These are phyloP conservation scores for Phytophthora multivora DNA, from an alignment of 352 stramenopile species.

Conservation along the genomic window DNA sequence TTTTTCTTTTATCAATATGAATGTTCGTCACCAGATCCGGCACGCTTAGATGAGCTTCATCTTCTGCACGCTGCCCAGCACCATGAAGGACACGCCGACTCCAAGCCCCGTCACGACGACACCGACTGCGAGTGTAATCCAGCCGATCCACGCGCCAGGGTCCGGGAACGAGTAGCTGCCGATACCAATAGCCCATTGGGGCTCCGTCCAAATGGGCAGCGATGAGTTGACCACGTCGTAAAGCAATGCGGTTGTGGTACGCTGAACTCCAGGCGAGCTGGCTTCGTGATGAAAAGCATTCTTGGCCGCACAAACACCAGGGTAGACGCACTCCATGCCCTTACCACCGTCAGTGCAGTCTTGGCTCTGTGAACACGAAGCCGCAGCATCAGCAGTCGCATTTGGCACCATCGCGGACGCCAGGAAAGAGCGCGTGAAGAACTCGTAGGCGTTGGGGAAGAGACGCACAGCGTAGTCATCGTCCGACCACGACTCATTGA, in stretches of 20 bases:
- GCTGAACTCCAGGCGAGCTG: conserved; percentile 64
- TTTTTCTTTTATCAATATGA: no score
- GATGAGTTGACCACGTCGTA: conserved; percentile 71
- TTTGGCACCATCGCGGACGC: conserved; percentile 61
- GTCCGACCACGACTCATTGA: conserved; percentile 62
- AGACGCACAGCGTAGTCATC: conserved; percentile 56
- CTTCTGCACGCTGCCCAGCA: conserved; percentile 76
- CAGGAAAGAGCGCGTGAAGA: conserved; percentile 76
- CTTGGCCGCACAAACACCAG: conserved; percentile 65
- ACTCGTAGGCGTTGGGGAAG: conserved; percentile 85
- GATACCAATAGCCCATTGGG: conserved; percentile 66
- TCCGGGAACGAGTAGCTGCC: conserved; percentile 85
- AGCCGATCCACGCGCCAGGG: conserved; percentile 72
- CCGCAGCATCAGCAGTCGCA: conserved; percentile 29
- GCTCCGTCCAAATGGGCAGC: conserved; percentile 82
- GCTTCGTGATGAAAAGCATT: conserved; percentile 81
- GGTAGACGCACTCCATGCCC: conserved; percentile 77
- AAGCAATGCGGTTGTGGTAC: conserved; percentile 47
- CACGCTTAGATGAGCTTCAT: conserved; percentile 78
- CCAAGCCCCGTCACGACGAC: conserved; percentile 50
- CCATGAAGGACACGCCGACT: conserved; percentile 44
- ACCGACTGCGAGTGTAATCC: conserved; percentile 64
- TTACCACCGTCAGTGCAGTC: conserved; percentile 52
- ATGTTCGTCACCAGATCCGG: neutral
- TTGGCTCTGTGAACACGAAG: conserved; percentile 59